phyloP scores from a whole-genome alignment of 352 stramenopile species.

The Phytophthora constricta region DNA sequence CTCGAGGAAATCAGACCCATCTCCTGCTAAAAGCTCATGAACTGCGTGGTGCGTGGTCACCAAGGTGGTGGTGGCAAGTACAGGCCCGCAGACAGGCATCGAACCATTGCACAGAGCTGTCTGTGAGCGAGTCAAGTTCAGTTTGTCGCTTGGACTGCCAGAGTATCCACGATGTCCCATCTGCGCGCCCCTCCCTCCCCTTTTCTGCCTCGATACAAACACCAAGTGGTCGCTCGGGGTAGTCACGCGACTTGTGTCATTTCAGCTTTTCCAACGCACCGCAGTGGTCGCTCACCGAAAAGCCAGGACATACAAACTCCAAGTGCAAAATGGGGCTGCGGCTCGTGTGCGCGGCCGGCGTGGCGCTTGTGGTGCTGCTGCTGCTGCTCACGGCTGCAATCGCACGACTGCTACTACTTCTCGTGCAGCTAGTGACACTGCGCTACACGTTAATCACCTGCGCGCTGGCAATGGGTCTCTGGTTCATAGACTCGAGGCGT shows the following conservation, averaged over 20 bases:
- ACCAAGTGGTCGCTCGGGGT: background rate
- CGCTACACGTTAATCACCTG: slow-evolving; percentile 28
- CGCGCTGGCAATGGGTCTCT: slow-evolving; percentile 19
- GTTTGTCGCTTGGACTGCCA: no score
- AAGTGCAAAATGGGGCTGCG: slow-evolving; percentile 18
- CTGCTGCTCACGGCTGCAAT: slow-evolving; percentile 23
- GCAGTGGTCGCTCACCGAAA: background rate
- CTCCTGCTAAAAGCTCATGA: no score
- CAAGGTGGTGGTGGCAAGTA: no score
- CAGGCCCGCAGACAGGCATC: no score
- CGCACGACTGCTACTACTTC: slow-evolving; percentile 20
- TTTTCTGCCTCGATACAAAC: no score
- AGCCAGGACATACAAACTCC: background rate
- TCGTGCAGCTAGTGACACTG: slow-evolving; percentile 34
- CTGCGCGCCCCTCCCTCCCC: background rate
- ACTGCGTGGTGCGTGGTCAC: background rate
- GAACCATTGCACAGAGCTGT: no score
- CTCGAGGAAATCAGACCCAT: no score
- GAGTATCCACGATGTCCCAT: background rate
- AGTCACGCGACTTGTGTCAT: background rate
- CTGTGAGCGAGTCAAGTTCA: background rate
- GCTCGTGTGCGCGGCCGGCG: slow-evolving; percentile 23
- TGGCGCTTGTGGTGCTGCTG: slow-evolving; percentile 22
- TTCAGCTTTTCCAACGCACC: background rate
- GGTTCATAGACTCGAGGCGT: slow-evolving; percentile 33